Percentiles rank a stretch among this genome's conserved stretches.
Conservation (phyloP, 169 alveolate species). For the Fabrea salina region DNA sequence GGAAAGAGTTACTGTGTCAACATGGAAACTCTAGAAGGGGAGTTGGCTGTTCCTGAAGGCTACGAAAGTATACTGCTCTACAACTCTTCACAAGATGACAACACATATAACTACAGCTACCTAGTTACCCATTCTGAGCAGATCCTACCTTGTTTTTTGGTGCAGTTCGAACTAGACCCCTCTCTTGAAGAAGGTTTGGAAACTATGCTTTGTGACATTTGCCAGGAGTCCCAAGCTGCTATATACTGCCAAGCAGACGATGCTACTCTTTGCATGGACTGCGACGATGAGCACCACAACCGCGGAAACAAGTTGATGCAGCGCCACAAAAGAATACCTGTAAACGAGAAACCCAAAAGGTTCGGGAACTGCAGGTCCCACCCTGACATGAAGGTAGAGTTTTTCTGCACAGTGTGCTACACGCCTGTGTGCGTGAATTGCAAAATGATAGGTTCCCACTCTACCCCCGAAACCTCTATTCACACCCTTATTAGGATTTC, state of each 20-base stretch:
- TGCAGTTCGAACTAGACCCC: constrained; percentile 46
- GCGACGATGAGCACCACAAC: constrained; percentile 42
- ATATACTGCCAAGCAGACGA: constrained; percentile 43
- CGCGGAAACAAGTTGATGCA: constrained; percentile 37
- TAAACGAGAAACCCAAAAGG: constrained; percentile 34
- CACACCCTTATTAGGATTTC: constrained; percentile 39
- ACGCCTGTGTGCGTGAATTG: constrained; percentile 45
- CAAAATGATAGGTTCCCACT: constrained; percentile 49
- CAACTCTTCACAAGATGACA: constrained; percentile 32
- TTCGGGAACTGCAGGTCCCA: constrained; percentile 42
- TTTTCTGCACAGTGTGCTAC: constrained; percentile 39
- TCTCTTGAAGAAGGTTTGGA: constrained; percentile 19
- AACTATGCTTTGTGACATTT: constrained; percentile 30
- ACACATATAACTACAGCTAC: constrained; percentile 36
- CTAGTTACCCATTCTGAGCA: constrained; percentile 31
- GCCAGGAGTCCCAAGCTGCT: constrained; percentile 34
- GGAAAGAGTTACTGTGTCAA: constrained; percentile 42
- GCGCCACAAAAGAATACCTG: constrained; percentile 31
- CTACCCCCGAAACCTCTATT: constrained; percentile 40
- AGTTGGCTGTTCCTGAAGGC: constrained; percentile 30
- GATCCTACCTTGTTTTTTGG: constrained; percentile 36
- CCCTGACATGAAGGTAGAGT: constrained; percentile 39
- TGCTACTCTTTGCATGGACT: constrained; percentile 40
- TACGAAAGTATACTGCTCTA: constrained; percentile 39
- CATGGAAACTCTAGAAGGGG: constrained; percentile 1